Evolutionary conservation across 2,329 filamentous ascomycete species (phyloP).

Genomic region (Tolypocladium guangdongense): DNA sequence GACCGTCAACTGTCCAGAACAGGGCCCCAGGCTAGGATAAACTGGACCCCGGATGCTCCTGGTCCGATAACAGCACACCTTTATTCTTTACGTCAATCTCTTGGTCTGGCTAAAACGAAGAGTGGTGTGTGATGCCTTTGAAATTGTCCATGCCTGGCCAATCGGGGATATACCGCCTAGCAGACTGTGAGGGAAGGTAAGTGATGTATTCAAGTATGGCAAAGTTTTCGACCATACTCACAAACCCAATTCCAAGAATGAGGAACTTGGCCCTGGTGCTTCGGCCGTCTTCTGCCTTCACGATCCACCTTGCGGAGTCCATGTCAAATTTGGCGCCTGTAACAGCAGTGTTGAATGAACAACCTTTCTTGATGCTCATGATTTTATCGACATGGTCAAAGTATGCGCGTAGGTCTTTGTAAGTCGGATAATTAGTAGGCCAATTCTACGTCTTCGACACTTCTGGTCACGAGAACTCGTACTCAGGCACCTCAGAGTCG

Average conservation of each 20-base stretch:
- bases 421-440: conserved; percentile 39
- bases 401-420: conserved; percentile 41
- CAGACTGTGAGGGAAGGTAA: conserved; percentile 23
- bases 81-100: conserved; percentile 47
- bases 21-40: conserved; percentile 48
- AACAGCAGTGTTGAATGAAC: conserved; percentile 44
- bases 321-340: conserved; percentile 40
- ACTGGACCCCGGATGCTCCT: conserved; percentile 53
- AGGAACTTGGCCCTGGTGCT: conserved; percentile 38
- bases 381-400: conserved; percentile 49
- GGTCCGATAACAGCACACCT: conserved; percentile 52
- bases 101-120: conserved; percentile 48
- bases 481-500: conserved; percentile 42
- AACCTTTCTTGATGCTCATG: conserved; percentile 44
- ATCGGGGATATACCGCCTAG: conserved; percentile 49
- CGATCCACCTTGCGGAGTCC: conserved; percentile 33
- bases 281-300: conserved; percentile 38
- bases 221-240: conserved; percentile 9
- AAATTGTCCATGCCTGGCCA: conserved; percentile 50
- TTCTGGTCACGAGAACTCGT: conserved; percentile 41
- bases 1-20: conserved; percentile 39
- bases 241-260: conserved; percentile 42
- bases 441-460: conserved; percentile 47
- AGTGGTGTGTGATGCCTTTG: conserved; percentile 48
- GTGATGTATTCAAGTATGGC: background rate